phyloP scores from a whole-genome alignment of 495 filamentous ascomycete genomes.

The Neurospora cerealis region DNA sequence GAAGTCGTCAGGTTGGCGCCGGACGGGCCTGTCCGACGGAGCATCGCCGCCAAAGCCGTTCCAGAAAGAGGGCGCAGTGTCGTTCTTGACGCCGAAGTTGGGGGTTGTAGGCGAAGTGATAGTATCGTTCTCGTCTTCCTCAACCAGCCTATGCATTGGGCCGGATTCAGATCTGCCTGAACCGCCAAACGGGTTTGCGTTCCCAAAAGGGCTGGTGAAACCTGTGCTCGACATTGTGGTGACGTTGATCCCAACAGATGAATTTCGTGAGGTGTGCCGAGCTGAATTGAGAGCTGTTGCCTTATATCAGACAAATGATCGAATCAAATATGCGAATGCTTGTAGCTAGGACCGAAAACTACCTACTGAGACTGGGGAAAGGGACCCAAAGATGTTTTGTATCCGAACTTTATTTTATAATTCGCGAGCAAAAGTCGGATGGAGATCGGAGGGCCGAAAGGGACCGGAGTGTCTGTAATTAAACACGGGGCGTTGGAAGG shows the following conservation, averaged over 20 bases:
- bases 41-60: constrained; percentile 41
- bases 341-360: neutral
- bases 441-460: neutral
- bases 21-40: constrained; percentile 26
- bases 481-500: neutral
- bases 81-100: constrained; percentile 26
- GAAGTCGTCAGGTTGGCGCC: constrained; percentile 54
- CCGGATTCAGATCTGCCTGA: constrained; percentile 24
- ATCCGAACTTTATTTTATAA: neutral
- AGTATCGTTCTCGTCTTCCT: constrained; percentile 50
- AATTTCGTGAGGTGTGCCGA: neutral
- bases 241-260: neutral
- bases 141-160: constrained; percentile 42
- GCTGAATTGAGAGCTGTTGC: neutral
- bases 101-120: constrained; percentile 47
- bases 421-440: neutral
- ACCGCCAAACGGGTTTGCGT: constrained; percentile 42
- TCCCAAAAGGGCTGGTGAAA: constrained; percentile 47
- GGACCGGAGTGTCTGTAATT: neutral
- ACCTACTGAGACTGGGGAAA: neutral
- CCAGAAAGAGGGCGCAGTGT: constrained; percentile 22
- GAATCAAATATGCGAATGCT: neutral
- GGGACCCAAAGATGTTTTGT: neutral
- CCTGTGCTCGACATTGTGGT: constrained; percentile 37
- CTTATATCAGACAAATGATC: neutral